Conservation (phyloP, 768 basidiomycete species). For the Mycena kentingensis region DNA sequence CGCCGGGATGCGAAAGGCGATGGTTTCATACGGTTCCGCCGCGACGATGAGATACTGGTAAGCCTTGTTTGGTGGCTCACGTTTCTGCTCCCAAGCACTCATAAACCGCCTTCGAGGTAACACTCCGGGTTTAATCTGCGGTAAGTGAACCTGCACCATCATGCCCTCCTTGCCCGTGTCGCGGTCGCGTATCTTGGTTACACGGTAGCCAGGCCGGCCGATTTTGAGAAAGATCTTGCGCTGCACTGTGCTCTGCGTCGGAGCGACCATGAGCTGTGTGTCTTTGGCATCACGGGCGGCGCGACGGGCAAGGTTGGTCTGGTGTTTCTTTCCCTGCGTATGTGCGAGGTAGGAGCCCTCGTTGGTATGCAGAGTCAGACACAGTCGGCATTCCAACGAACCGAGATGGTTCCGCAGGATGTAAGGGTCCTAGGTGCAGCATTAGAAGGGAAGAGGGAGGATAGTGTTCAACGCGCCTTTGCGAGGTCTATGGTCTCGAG, state of each 20-base stretch:
- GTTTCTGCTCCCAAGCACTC: conserved; percentile 97
- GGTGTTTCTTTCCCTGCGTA: conserved; percentile 99
- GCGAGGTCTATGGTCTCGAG: conserved; percentile 97
- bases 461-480: conserved; percentile 57
- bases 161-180: conserved; percentile 93
- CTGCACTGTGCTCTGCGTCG: conserved; percentile 74
- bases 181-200: conserved; percentile 93
- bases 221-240: conserved; percentile 98
- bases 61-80: conserved; percentile 92
- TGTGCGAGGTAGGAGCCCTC: conserved; percentile 99
- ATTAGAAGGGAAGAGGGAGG: conserved; percentile 12
- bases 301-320: conserved; percentile 95
- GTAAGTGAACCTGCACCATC: conserved; percentile 96
- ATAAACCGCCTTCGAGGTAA: conserved; percentile 89
- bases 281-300: conserved; percentile 98
- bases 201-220: conserved; percentile 91
- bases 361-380: conserved; percentile 97
- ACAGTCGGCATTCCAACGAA: conserved; percentile 96
- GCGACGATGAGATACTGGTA: conserved; percentile 98
- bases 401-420: conserved; percentile 98
- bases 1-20: conserved; percentile 98
- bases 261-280: conserved; percentile 85
- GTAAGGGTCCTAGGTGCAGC: conserved; percentile 80
- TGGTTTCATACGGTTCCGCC: conserved; percentile 98
- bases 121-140: conserved; percentile 87